A percentile compares a stretch with the other conserved stretches of the same genome.
Conservation (phyloP, 257 asterid species). For the Coffea eugenioides region DNA sequence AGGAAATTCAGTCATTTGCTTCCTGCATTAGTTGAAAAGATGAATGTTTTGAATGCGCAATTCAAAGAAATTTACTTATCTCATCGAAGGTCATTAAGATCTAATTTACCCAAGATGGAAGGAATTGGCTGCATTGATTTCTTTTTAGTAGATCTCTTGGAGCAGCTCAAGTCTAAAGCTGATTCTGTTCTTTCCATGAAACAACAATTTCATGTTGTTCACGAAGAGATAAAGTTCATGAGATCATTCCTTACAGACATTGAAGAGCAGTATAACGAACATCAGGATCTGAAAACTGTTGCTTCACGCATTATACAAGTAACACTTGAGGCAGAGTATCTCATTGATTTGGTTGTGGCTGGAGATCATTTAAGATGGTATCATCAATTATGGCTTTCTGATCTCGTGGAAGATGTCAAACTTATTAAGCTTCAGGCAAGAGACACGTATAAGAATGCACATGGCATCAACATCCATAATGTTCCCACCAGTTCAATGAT, state of each 20-base stretch:
- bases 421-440: not conserved
- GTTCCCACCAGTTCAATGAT: no score
- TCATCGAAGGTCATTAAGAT: not conserved
- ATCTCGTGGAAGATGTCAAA: not conserved
- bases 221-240: not conserved
- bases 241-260: not conserved
- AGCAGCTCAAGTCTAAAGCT: not conserved
- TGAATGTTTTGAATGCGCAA: no score
- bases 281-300: not conserved
- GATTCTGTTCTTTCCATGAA: not conserved
- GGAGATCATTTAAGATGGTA: not conserved
- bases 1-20: no score
- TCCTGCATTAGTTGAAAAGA: no score
- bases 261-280: not conserved
- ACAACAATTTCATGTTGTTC: not conserved
- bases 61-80: no score
- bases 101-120: constrained; percentile 2
- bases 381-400: constrained; percentile 5
- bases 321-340: constrained; percentile 14
- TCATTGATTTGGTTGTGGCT: constrained; percentile 7
- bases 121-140: constrained; percentile 12
- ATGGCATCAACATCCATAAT: not conserved
- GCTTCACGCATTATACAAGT: not conserved
- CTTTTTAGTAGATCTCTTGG: not conserved
- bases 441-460: no score